Conservation (phyloP, 306 rosid genomes). For the Notholithocarpus densiflorus region DNA sequence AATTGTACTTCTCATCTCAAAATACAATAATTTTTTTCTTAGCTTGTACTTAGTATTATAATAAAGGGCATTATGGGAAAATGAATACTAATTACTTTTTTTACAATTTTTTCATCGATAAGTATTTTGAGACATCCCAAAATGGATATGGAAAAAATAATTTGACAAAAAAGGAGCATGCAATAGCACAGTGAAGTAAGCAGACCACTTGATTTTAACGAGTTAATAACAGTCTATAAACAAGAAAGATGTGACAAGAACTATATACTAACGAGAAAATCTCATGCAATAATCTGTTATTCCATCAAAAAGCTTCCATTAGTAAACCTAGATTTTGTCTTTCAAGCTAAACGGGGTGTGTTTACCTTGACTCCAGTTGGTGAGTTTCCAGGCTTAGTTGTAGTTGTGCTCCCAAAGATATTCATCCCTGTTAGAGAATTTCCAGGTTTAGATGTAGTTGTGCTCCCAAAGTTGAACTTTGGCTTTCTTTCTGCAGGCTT, state of each 20-base stretch:
- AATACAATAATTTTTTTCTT: not conserved
- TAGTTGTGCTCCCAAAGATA: constrained; percentile 29
- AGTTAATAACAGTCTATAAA: not conserved
- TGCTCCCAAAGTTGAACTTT: constrained; percentile 58
- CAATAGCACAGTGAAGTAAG: not conserved
- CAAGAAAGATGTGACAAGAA: constrained; percentile 3
- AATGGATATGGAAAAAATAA: not conserved
- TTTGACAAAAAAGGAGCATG: not conserved
- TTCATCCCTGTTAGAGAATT: constrained; percentile 46
- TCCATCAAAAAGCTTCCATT: not conserved
- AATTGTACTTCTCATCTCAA: not conserved
- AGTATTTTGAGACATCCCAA: not conserved
- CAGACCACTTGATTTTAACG: not conserved
- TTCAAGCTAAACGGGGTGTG: not conserved
- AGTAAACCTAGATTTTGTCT: constrained; percentile 11
- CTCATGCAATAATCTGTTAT: not conserved
- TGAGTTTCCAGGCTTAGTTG: constrained; percentile 32
- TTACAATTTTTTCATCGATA: not conserved
- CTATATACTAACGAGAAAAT: not conserved
- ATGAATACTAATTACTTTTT: not conserved
- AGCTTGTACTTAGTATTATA: not conserved
- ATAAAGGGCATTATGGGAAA: not conserved
- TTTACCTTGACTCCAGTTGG: constrained; percentile 45
- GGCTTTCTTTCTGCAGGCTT: constrained; percentile 71
- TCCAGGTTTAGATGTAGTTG: constrained; percentile 69